A percentile compares a stretch with the other conserved stretches of the same genome.
These are phyloP conservation scores for Diaporthe ilicicola DNA, from an alignment of 2,329 filamentous ascomycete species.

Conservation along the genomic window DNA sequence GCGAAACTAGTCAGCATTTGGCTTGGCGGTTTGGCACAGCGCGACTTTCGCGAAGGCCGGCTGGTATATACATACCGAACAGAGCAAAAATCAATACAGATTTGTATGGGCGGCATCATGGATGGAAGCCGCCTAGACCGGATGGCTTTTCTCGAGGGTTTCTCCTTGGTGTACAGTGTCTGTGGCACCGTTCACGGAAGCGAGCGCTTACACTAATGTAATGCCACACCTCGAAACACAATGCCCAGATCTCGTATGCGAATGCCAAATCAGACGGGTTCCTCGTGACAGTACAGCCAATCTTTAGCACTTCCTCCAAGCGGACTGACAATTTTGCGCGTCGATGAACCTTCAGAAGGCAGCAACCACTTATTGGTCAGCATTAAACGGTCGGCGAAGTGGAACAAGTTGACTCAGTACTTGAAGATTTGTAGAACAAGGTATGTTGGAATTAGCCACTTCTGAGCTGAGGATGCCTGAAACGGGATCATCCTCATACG, in stretches of 20 bases:
- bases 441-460: background rate
- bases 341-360: background rate
- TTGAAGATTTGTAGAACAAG: too few relatives aligned
- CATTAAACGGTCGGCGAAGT: background rate
- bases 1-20: background rate
- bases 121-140: background rate
- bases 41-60: too few relatives aligned
- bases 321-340: too few relatives aligned
- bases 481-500: background rate
- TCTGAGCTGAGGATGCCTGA: background rate
- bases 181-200: background rate
- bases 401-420: background rate
- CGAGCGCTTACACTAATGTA: background rate
- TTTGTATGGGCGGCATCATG: background rate
- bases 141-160: background rate
- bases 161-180: background rate
- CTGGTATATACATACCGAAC: background rate
- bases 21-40: background rate
- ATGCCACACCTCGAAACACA: background rate
- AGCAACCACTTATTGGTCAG: background rate
- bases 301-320: background rate
- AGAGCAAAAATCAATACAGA: slow-evolving; percentile 1
- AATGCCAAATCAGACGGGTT: background rate
- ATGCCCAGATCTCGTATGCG: background rate
- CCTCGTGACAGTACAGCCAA: background rate